Conservation (phyloP, 2,329 filamentous ascomycete species). For the Exophiala sideris region DNA sequence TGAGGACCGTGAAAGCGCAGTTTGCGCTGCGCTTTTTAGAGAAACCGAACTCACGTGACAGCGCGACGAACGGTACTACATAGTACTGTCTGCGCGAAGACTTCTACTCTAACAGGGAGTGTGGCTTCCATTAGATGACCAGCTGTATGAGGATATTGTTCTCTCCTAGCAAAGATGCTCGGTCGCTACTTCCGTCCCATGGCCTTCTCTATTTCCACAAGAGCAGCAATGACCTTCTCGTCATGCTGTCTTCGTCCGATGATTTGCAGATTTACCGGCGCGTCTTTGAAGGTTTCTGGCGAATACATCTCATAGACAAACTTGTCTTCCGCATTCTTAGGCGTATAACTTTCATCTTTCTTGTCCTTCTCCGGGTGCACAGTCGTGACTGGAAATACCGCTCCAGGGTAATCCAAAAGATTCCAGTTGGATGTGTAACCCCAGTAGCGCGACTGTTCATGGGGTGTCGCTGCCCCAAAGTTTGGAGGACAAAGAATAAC, state of each 20-base stretch:
- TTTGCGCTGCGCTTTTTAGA: too few species aligned
- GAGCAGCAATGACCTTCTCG: slow-evolving; percentile 47
- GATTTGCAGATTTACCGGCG: slow-evolving; percentile 53
- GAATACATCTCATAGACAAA: slow-evolving; percentile 44
- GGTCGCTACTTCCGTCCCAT: slow-evolving; percentile 24
- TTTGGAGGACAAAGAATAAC: slow-evolving; percentile 50
- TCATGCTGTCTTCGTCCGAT: slow-evolving; percentile 54
- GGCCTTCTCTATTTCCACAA: slow-evolving; percentile 32
- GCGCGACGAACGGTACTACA: too few species aligned
- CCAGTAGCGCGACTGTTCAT: slow-evolving; percentile 57
- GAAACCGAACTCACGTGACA: too few species aligned
- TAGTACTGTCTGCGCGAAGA: too few species aligned
- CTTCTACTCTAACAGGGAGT: too few species aligned
- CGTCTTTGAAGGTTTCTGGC: slow-evolving; percentile 47
- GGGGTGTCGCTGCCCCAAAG: slow-evolving; percentile 37
- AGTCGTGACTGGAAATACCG: slow-evolving; percentile 57
- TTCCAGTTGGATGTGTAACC: slow-evolving; percentile 67
- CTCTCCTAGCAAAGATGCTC: too few species aligned
- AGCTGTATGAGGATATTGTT: too few species aligned
- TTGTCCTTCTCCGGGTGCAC: slow-evolving; percentile 43
- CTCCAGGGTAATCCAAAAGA: slow-evolving; percentile 62
- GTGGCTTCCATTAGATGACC: too few species aligned
- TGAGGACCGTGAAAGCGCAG: too few species aligned
- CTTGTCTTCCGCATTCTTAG: slow-evolving; percentile 37
- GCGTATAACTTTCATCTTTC: slow-evolving; percentile 21